Conservation (phyloP, 2,329 filamentous ascomycete species). For the Akanthomyces lecanii region DNA sequence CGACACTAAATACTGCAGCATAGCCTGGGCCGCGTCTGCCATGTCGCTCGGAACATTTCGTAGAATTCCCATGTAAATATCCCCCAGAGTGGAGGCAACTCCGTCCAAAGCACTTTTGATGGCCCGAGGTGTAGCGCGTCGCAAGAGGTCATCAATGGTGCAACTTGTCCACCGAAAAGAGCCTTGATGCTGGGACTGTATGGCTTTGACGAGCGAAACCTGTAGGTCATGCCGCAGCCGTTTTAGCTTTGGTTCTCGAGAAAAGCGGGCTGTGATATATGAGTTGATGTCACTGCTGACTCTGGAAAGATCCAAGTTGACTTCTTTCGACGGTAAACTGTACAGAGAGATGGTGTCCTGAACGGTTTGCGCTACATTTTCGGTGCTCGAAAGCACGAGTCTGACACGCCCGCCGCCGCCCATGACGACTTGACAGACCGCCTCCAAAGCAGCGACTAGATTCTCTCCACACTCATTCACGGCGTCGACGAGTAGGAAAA, state of each 20-base stretch:
- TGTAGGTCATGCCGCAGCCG: slow-evolving; percentile 9
- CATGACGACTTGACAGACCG: not conserved
- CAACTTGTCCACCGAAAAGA: slow-evolving; percentile 14
- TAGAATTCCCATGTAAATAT: slow-evolving; percentile 10
- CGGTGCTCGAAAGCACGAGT: not conserved
- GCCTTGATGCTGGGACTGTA: slow-evolving; percentile 11
- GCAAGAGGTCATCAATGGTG: slow-evolving; percentile 9
- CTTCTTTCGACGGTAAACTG: not conserved
- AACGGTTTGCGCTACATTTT: not conserved
- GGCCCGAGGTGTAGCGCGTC: slow-evolving; percentile 6
- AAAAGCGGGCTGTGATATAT: slow-evolving; percentile 3
- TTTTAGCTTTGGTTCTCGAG: not conserved
- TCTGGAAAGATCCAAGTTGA: not conserved
- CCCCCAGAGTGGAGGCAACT: slow-evolving; percentile 8
- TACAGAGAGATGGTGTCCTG: not conserved
- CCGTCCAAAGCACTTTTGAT: slow-evolving; percentile 9
- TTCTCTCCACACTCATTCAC: not conserved
- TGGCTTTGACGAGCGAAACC: not conserved
- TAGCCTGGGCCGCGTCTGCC: not conserved
- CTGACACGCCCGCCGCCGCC: not conserved
- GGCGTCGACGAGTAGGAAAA: not conserved
- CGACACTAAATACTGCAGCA: slow-evolving; percentile 12
- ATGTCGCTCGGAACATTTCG: not conserved
- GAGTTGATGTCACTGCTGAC: slow-evolving; percentile 7
- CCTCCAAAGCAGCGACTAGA: not conserved